Percentiles rank a stretch among this genome's conserved stretches.
phyloP scores from a whole-genome alignment of 768 basidiomycete genomes.

The Lactarius tabidus region DNA sequence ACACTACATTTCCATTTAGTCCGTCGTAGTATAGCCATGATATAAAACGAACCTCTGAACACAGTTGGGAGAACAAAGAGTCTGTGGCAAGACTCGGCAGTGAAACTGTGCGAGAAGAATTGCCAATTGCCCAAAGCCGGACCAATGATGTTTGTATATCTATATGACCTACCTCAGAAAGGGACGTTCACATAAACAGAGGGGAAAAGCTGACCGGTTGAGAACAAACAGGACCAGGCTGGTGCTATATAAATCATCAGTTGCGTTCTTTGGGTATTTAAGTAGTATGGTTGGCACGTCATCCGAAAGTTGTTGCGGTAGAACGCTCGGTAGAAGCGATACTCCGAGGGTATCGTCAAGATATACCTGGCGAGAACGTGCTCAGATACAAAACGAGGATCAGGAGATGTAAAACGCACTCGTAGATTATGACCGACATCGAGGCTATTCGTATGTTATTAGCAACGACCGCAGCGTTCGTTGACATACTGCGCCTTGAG shows the following conservation, averaged over 20 bases:
- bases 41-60: constrained; percentile 51
- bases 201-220: not conserved
- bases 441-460: constrained; percentile 13
- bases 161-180: constrained; percentile 24
- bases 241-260: not conserved
- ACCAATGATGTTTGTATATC: constrained; percentile 42
- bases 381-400: not conserved
- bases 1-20: constrained; percentile 36
- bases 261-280: not conserved
- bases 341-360: constrained; percentile 19
- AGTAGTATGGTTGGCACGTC: not conserved
- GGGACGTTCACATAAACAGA: not conserved
- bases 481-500: not conserved
- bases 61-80: constrained; percentile 52
- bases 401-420: constrained; percentile 1
- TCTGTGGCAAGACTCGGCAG: constrained; percentile 39
- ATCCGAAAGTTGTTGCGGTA: not conserved
- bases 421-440: constrained; percentile 8
- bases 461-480: not conserved
- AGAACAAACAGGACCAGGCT: constrained; percentile 12
- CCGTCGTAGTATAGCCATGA: not conserved
- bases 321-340: constrained; percentile 15
- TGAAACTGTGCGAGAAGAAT: constrained; percentile 52
- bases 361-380: constrained; percentile 10
- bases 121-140: constrained; percentile 50